These are phyloP conservation scores for Fusarium algeriense DNA, from an alignment of 2,329 filamentous ascomycete species.

Conservation along the genomic window DNA sequence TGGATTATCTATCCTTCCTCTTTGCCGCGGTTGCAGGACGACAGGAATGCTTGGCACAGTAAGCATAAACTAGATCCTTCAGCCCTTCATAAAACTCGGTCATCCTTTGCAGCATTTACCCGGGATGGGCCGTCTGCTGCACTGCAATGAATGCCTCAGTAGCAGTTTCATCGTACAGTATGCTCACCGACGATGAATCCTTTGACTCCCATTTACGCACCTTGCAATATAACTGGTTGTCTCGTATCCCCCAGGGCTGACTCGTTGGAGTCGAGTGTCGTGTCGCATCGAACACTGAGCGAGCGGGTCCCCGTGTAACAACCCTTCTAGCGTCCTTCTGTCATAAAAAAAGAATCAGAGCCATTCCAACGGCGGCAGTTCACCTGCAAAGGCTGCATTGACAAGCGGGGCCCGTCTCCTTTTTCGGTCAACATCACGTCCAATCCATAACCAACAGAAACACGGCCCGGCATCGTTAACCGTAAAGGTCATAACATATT, in stretches of 20 bases:
- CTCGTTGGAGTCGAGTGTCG: background rate
- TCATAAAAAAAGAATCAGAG: constrained; percentile 22
- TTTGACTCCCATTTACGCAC: background rate
- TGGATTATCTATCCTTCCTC: background rate
- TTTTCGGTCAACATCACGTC: constrained; percentile 11
- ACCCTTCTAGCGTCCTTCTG: constrained; percentile 29
- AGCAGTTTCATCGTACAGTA: constrained; percentile 11
- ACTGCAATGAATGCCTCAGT: background rate
- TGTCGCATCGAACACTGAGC: background rate
- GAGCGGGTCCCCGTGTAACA: constrained; percentile 5
- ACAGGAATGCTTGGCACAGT: constrained; percentile 1
- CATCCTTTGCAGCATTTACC: background rate
- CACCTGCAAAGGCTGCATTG: constrained; percentile 25
- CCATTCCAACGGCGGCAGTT: constrained; percentile 36
- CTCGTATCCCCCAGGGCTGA: constrained; percentile 26
- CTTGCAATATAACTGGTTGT: constrained; percentile 10
- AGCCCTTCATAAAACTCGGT: background rate
- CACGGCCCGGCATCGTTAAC: constrained; percentile 13
- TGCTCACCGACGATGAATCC: background rate
- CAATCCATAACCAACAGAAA: background rate
- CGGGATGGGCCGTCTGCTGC: constrained; percentile 5
- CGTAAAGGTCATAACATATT: background rate
- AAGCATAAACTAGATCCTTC: constrained; percentile 18
- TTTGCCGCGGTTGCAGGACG: background rate
- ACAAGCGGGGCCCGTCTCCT: constrained; percentile 15